These are phyloP conservation scores for Torulaspora maleeae DNA, from an alignment of 805 yeast species.

Conservation along the genomic window DNA sequence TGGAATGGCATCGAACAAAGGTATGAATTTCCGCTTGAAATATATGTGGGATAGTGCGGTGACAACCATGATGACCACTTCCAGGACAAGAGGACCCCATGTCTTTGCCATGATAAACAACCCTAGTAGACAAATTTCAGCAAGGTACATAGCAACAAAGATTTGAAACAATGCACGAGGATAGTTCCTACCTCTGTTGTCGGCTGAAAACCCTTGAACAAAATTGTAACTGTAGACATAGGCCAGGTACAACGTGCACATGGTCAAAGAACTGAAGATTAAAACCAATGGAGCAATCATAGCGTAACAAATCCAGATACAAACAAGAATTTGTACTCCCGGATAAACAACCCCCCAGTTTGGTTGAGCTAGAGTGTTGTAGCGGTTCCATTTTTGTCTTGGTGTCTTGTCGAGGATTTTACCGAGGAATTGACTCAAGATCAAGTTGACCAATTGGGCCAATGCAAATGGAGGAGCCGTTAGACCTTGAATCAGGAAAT, in stretches of 20 bases:
- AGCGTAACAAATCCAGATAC: slow-evolving; percentile 69
- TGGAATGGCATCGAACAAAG: slow-evolving; percentile 66
- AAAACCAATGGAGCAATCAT: slow-evolving; percentile 71
- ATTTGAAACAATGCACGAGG: slow-evolving; percentile 68
- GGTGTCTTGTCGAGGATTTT: slow-evolving; percentile 78
- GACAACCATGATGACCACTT: slow-evolving; percentile 52
- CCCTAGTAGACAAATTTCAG: slow-evolving; percentile 64
- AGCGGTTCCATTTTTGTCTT: slow-evolving; percentile 84
- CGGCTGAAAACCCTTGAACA: slow-evolving; percentile 55
- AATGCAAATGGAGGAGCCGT: slow-evolving; percentile 70
- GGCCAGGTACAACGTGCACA: slow-evolving; percentile 55
- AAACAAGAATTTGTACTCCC: slow-evolving; percentile 63
- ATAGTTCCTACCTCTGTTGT: slow-evolving; percentile 68
- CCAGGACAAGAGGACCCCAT: slow-evolving; percentile 74
- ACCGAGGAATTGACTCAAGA: slow-evolving; percentile 68
- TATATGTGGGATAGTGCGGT: slow-evolving; percentile 58
- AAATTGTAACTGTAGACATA: slow-evolving; percentile 58
- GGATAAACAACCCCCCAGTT: slow-evolving; percentile 85
- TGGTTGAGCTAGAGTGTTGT: slow-evolving; percentile 56
- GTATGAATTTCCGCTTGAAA: slow-evolving; percentile 54
- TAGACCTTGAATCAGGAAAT: slow-evolving; percentile 77
- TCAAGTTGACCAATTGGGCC: slow-evolving; percentile 68
- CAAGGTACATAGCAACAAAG: slow-evolving; percentile 66
- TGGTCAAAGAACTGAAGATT: slow-evolving; percentile 59
- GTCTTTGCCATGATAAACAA: slow-evolving; percentile 71